phyloP scores from a whole-genome alignment of 805 yeast species.

The Metschnikowia kofuensis region DNA sequence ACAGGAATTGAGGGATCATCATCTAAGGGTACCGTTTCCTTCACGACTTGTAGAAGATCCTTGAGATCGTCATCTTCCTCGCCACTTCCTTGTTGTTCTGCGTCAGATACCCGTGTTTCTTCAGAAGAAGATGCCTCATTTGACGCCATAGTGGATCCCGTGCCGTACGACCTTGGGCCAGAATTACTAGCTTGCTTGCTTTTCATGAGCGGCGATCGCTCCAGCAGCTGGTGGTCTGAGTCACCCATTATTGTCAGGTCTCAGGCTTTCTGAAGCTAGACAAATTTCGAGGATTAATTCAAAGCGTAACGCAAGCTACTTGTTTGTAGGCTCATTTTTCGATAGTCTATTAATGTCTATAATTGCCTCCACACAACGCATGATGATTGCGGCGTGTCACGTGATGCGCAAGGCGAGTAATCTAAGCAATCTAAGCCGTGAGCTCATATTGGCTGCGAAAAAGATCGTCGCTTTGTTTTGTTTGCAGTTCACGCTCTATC shows the following conservation, averaged over 20 bases:
- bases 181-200: neutral
- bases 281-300: no score
- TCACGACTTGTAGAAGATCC: conserved; percentile 29
- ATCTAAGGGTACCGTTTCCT: conserved; percentile 36
- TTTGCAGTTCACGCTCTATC: neutral
- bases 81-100: neutral
- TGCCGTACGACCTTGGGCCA: no score
- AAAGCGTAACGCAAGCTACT: no score
- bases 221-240: conserved; percentile 4
- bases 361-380: neutral
- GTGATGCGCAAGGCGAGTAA: no score
- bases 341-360: neutral
- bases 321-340: no score
- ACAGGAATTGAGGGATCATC: conserved; percentile 41
- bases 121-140: neutral
- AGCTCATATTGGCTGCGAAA: conserved; percentile 1
- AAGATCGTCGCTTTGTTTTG: no score
- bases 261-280: no score
- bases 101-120: neutral
- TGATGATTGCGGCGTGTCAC: conserved; percentile 5
- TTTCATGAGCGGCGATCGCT: conserved; percentile 7
- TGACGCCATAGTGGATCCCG: neutral
- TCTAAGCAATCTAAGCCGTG: no score
- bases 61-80: conserved; percentile 21
- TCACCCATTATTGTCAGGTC: conserved; percentile 5